A percentile compares a stretch with the other conserved stretches of the same genome.
phyloP scores from a whole-genome alignment of 441 rosid genomes.

The Arabidopsis lyrata region DNA sequence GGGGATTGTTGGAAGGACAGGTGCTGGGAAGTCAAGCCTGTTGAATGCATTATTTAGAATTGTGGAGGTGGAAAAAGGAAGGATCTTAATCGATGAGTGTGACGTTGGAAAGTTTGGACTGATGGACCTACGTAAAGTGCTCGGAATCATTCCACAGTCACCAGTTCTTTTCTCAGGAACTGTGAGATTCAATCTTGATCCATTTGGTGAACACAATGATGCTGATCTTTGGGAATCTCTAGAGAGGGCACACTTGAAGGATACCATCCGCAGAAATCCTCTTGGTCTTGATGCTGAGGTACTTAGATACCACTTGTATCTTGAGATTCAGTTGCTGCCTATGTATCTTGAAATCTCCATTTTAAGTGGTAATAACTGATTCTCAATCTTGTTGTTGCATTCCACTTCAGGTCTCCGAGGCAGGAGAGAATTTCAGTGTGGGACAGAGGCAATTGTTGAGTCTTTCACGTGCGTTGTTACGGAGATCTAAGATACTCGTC shows the following conservation, averaged over 20 bases:
- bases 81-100: slow-evolving; percentile 78
- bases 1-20: slow-evolving; percentile 96
- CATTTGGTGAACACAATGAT: slow-evolving; percentile 89
- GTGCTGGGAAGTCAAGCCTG: slow-evolving; percentile 97
- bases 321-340: slow-evolving; percentile 7
- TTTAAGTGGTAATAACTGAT: neutral
- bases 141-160: slow-evolving; percentile 91
- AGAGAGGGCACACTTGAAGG: slow-evolving; percentile 93
- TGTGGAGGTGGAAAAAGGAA: slow-evolving; percentile 90
- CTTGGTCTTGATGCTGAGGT: slow-evolving; percentile 91
- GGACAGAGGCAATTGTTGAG: slow-evolving; percentile 94
- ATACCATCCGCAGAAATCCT: slow-evolving; percentile 79
- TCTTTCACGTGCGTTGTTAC: slow-evolving; percentile 89
- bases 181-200: slow-evolving; percentile 95
- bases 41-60: slow-evolving; percentile 89
- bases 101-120: slow-evolving; percentile 83
- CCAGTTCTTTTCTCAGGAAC: slow-evolving; percentile 97
- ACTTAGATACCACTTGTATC: slow-evolving; percentile 25
- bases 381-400: neutral
- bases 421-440: slow-evolving; percentile 95
- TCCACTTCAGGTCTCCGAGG: slow-evolving; percentile 72
- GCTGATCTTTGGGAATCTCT: slow-evolving; percentile 96
- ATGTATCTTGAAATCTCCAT: neutral
- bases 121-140: slow-evolving; percentile 85
- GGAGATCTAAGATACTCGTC: slow-evolving; percentile 92